phyloP scores from a whole-genome alignment of 371 early-diverging fungal species.

The Cladochytrium tenue region DNA sequence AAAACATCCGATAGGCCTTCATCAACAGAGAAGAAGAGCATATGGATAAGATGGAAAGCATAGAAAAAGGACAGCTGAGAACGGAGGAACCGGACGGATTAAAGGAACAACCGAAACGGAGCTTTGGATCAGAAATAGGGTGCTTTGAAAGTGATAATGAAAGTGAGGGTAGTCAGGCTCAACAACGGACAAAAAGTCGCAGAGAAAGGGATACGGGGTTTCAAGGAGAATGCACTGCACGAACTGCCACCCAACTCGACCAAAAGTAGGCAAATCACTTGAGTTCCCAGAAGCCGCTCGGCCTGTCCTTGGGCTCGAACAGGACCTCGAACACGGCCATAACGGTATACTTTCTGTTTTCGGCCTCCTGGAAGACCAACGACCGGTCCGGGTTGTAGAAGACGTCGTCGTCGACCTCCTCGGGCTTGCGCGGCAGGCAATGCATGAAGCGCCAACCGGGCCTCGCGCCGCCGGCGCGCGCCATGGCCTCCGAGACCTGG shows the following conservation, averaged over 20 bases:
- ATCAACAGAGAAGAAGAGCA: background rate
- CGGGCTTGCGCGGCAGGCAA: conserved; percentile 91
- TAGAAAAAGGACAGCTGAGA: background rate
- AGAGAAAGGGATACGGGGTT: no score
- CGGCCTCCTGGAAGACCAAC: conserved; percentile 93
- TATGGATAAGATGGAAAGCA: background rate
- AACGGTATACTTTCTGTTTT: conserved; percentile 96
- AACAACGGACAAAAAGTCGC: no score
- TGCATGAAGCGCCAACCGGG: conserved; percentile 93
- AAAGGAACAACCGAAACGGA: background rate
- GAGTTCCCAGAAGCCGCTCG: background rate
- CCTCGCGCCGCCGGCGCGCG: conserved; percentile 72
- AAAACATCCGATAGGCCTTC: background rate
- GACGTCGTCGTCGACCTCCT: conserved; percentile 94
- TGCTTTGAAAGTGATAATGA: background rate
- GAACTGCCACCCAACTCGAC: background rate
- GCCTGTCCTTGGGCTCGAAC: background rate
- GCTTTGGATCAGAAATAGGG: background rate
- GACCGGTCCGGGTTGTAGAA: conserved; percentile 85
- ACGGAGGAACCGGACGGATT: background rate
- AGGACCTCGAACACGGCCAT: conserved; percentile 72
- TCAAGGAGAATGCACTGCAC: background rate
- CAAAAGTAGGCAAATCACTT: background rate
- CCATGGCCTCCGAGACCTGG: conserved; percentile 80
- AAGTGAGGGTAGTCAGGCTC: no score